Percentiles rank a stretch among this genome's conserved stretches.
Evolutionary conservation across 1,284 basidiomycete species (phyloP).

Genomic region (Pterula multifida): DNA sequence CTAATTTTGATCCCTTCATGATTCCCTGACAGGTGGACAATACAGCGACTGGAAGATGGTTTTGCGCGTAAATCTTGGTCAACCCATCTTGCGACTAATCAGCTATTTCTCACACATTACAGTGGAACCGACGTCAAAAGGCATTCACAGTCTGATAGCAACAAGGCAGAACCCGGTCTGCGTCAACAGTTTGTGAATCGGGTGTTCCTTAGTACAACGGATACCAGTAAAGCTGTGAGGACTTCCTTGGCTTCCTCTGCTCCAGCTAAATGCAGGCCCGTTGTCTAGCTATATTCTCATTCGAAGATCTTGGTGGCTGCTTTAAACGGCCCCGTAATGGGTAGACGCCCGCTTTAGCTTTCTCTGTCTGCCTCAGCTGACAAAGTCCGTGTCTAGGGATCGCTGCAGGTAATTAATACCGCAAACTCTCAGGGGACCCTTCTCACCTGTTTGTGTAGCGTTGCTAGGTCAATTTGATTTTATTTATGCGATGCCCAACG

Average conservation of each 20-base stretch:
- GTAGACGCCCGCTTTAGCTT: constrained; percentile 18
- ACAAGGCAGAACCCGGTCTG: constrained; percentile 12
- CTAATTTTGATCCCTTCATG: background rate
- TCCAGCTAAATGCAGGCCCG: background rate
- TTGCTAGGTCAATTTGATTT: constrained; percentile 65
- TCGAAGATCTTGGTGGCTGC: constrained; percentile 56
- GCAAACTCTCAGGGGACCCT: background rate
- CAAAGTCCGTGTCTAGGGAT: constrained; percentile 36
- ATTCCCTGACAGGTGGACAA: too few species aligned
- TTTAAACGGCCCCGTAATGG: constrained; percentile 63
- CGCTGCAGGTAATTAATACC: constrained; percentile 36
- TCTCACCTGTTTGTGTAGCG: constrained; percentile 23
- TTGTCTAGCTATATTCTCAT: constrained; percentile 45
- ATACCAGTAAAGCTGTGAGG: constrained; percentile 46
- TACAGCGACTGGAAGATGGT: constrained; percentile 55
- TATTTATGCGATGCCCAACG: constrained; percentile 51
- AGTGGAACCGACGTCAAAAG: constrained; percentile 45
- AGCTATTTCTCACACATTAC: constrained; percentile 5
- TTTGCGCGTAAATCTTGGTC: constrained; percentile 45
- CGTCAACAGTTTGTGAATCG: constrained; percentile 30
- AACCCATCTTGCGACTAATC: background rate
- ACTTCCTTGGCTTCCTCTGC: background rate
- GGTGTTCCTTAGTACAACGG: constrained; percentile 40
- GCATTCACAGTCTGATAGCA: constrained; percentile 9
- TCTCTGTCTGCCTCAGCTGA: constrained; percentile 6